Evolutionary conservation across 2,329 filamentous ascomycete genomes (phyloP).

Genomic region (Phoma sp.): DNA sequence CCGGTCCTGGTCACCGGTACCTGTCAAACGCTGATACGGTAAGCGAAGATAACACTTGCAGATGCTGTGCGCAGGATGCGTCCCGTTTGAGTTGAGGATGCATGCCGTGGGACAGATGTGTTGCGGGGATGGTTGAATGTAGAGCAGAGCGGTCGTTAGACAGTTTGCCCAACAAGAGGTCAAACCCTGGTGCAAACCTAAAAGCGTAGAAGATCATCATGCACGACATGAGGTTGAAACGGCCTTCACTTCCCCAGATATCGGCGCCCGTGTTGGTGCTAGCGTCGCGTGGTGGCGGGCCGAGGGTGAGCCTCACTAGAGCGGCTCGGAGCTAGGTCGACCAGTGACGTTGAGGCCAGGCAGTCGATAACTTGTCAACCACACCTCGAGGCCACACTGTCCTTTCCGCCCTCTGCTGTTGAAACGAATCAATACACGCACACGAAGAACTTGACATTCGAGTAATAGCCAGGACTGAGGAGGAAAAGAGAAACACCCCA

Average conservation of each 20-base stretch:
- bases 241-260: slow-evolving; percentile 11
- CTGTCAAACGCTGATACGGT: background rate
- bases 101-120: background rate
- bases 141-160: no score
- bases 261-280: background rate
- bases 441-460: background rate
- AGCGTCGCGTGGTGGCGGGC: slow-evolving; percentile 16
- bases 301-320: slow-evolving; percentile 10
- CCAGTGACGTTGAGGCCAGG: slow-evolving; percentile 18
- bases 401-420: no score
- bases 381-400: slow-evolving; percentile 5
- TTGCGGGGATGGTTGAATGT: background rate
- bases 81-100: background rate
- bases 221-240: background rate
- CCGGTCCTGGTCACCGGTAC: slow-evolving; percentile 7
- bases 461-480: background rate
- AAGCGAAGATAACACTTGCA: slow-evolving; percentile 7
- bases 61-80: background rate
- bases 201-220: background rate
- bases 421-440: no score
- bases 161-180: no score
- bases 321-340: background rate
- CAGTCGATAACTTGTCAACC: background rate
- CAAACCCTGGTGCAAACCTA: background rate
- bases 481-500: background rate